Percentiles rank a stretch among this genome's conserved stretches.
phyloP scores from a whole-genome alignment of 2,329 filamentous ascomycete genomes.

The Aspergillus sclerotialis region DNA sequence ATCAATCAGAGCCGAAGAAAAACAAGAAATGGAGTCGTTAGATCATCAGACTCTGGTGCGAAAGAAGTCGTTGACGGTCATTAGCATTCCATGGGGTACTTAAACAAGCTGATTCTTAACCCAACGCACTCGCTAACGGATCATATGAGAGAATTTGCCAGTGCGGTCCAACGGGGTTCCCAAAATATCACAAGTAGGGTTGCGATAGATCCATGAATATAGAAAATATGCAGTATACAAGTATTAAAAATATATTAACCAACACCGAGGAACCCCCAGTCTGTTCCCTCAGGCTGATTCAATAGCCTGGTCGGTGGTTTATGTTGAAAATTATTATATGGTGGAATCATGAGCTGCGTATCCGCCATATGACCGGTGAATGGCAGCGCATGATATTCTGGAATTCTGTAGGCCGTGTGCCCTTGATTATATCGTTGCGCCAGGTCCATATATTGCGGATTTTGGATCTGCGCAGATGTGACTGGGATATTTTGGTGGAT shows the following conservation, averaged over 20 bases:
- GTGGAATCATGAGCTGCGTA: conserved; percentile 25
- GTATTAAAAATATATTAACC: conserved; percentile 18
- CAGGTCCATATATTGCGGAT: conserved; percentile 24
- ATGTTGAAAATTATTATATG: conserved; percentile 27
- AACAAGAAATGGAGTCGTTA: background rate
- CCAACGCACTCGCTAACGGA: background rate
- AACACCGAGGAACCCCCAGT: conserved; percentile 34
- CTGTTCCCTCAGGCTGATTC: conserved; percentile 33
- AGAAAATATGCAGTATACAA: background rate
- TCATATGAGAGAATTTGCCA: background rate
- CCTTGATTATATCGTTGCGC: conserved; percentile 26
- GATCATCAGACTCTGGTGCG: background rate
- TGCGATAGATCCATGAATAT: background rate
- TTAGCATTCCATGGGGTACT: background rate
- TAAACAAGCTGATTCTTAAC: background rate
- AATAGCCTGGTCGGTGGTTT: conserved; percentile 27
- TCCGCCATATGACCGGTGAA: conserved; percentile 21
- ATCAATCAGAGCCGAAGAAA: background rate
- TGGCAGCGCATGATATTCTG: conserved; percentile 23
- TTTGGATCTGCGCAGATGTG: conserved; percentile 21
- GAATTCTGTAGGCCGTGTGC: conserved; percentile 23
- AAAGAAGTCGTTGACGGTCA: background rate
- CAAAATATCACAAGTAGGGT: background rate
- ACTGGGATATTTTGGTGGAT: conserved; percentile 24
- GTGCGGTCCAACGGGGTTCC: too few relatives aligned